Conservation (phyloP, 2,329 filamentous ascomycete genomes). For the Hypomyces perniciosus region DNA sequence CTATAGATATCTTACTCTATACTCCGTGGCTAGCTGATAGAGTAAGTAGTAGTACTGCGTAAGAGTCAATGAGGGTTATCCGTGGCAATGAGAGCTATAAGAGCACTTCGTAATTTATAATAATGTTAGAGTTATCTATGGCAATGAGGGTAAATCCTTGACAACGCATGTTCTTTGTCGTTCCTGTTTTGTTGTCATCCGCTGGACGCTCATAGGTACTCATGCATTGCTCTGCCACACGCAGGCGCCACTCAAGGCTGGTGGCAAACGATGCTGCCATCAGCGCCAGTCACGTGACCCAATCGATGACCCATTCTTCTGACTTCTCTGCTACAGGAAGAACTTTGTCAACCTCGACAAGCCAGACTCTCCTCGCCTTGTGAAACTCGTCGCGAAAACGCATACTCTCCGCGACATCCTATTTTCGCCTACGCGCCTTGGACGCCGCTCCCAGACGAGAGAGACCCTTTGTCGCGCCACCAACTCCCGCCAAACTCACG, state of each 20-base stretch:
- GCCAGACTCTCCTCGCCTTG: slow-evolving; percentile 1
- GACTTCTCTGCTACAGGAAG: slow-evolving; percentile 16
- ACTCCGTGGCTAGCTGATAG: no score
- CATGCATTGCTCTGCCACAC: not conserved
- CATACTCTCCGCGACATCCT: slow-evolving; percentile 1
- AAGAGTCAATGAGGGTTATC: no score
- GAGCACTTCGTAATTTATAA: not conserved
- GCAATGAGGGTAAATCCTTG: no score
- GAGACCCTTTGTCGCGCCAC: not conserved
- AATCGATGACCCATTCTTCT: slow-evolving; percentile 23
- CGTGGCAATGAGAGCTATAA: not conserved
- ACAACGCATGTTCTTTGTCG: no score
- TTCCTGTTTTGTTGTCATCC: no score
- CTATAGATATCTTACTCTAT: no score
- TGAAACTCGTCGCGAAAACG: not conserved
- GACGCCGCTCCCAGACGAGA: not conserved
- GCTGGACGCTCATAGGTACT: not conserved
- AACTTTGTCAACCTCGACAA: slow-evolving; percentile 20
- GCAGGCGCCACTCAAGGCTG: not conserved
- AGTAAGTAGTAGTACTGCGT: no score
- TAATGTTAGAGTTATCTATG: not conserved
- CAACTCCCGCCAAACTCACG: slow-evolving; percentile 2
- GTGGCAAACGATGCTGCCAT: slow-evolving; percentile 8
- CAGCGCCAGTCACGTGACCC: slow-evolving; percentile 23
- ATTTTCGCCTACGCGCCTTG: not conserved